Evolutionary conservation across 2,329 filamentous ascomycete genomes (phyloP).

Genomic region (Sporothrix pseudoabietina): DNA sequence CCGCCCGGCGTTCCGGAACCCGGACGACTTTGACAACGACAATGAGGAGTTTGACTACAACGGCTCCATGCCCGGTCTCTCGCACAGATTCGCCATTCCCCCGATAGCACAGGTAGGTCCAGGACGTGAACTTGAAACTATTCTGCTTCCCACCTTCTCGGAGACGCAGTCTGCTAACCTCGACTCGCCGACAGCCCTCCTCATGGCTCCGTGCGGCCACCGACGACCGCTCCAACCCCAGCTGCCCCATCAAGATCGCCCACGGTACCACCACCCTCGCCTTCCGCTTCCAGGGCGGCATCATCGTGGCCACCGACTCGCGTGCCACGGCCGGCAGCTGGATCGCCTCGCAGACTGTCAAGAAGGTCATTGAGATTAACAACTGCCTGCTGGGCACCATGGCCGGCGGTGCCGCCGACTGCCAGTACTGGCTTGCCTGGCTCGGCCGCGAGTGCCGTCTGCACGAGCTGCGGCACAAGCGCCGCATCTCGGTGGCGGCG

Average conservation of each 20-base stretch:
- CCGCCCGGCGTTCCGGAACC: constrained; percentile 69
- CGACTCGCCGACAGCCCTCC: constrained; percentile 62
- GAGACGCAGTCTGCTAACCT: background rate
- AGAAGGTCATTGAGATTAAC: constrained; percentile 99
- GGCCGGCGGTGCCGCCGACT: constrained; percentile 98
- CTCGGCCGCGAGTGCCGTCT: constrained; percentile 98
- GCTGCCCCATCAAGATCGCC: constrained; percentile 98
- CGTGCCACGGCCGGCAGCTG: constrained; percentile 96
- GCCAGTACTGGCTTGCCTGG: constrained; percentile 99
- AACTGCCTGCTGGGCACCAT: constrained; percentile 91
- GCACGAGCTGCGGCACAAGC: constrained; percentile 98
- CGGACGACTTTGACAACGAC: constrained; percentile 71
- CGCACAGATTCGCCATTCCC: constrained; percentile 92
- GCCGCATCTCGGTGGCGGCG: constrained; percentile 94
- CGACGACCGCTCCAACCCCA: constrained; percentile 94
- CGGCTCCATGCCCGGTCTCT: constrained; percentile 73
- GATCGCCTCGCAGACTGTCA: constrained; percentile 99
- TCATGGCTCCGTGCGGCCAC: constrained; percentile 96
- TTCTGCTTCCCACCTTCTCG: background rate
- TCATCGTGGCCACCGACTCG: constrained; percentile 97
- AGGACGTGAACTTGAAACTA: too few relatives aligned
- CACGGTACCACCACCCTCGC: constrained; percentile 98
- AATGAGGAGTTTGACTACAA: constrained; percentile 74
- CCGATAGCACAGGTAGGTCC: constrained; percentile 80
- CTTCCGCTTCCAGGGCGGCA: constrained; percentile 97